Percentiles rank a stretch among this genome's conserved stretches.
Conservation (phyloP, 2,329 filamentous ascomycete species). For the Coniochaeta prunicola region DNA sequence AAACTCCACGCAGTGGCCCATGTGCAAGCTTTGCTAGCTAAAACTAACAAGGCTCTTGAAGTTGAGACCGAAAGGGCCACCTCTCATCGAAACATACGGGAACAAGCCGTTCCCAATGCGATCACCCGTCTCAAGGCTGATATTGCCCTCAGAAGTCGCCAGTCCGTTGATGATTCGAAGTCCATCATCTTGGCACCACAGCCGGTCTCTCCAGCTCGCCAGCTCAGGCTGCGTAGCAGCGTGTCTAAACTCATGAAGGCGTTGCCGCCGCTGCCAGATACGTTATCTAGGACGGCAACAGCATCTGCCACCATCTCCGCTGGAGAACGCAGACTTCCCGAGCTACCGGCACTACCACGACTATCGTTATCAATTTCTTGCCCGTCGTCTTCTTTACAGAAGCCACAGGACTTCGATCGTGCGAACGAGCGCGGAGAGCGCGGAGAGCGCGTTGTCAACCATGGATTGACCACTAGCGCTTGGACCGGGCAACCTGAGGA, state of each 20-base stretch:
- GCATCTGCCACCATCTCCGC: slow-evolving; percentile 4
- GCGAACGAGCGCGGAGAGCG: background rate
- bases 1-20: background rate
- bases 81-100: background rate
- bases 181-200: slow-evolving; percentile 33
- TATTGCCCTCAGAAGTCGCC: background rate
- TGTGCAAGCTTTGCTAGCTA: background rate
- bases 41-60: background rate
- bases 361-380: background rate
- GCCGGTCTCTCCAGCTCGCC: slow-evolving; percentile 37
- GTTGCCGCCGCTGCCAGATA: slow-evolving; percentile 36
- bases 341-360: slow-evolving; percentile 2
- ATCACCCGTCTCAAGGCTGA: background rate
- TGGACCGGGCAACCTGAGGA: background rate
- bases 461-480: background rate
- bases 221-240: slow-evolving; percentile 21
- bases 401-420: background rate
- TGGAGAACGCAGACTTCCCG: slow-evolving; percentile 1
- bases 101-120: background rate
- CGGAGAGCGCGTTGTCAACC: too few species aligned
- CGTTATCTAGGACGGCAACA: too few species aligned
- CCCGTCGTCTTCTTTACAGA: background rate
- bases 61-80: background rate
- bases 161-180: background rate
- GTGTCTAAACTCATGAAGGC: slow-evolving; percentile 44